Evolutionary conservation across 1,284 basidiomycete genomes (phyloP).

Genomic region (Testicularia cyperi): DNA sequence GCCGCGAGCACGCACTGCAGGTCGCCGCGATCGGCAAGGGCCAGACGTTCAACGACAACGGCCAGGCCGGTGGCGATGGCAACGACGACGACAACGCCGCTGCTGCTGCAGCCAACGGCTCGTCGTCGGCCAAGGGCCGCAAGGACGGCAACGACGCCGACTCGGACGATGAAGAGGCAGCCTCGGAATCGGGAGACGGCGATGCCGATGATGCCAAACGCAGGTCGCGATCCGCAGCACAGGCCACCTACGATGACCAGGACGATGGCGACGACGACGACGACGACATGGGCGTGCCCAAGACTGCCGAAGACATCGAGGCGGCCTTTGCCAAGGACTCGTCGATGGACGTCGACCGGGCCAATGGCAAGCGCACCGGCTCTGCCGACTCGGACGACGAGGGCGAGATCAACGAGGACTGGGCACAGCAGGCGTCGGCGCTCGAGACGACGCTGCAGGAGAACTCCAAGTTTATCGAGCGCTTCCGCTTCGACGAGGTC

Average conservation of each 20-base stretch:
- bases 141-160: conserved; percentile 29
- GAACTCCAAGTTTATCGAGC: conserved; percentile 64
- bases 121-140: conserved; percentile 6
- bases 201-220: conserved; percentile 74
- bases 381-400: conserved; percentile 45
- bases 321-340: conserved; percentile 65
- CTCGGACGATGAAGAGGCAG: conserved; percentile 45
- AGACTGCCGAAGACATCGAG: conserved; percentile 68
- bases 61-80: conserved; percentile 40
- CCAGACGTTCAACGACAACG: conserved; percentile 66
- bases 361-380: conserved; percentile 53
- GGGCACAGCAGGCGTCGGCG: conserved; percentile 56
- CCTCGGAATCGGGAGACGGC: conserved; percentile 66
- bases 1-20: conserved; percentile 78
- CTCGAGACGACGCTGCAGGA: conserved; percentile 64
- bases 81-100: conserved; percentile 67
- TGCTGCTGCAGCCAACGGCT: conserved; percentile 5
- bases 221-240: conserved; percentile 68
- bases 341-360: conserved; percentile 14
- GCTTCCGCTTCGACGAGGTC: conserved; percentile 72
- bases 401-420: conserved; percentile 50
- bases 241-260: conserved; percentile 69
- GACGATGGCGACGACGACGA: conserved; percentile 62
- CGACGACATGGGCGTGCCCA: conserved; percentile 46
- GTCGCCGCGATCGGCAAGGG: conserved; percentile 73